Evolutionary conservation across 768 basidiomycete genomes (phyloP), one percentile per base, ranked within the genome.

Genomic region (Leccinum sublutescens): DNA sequence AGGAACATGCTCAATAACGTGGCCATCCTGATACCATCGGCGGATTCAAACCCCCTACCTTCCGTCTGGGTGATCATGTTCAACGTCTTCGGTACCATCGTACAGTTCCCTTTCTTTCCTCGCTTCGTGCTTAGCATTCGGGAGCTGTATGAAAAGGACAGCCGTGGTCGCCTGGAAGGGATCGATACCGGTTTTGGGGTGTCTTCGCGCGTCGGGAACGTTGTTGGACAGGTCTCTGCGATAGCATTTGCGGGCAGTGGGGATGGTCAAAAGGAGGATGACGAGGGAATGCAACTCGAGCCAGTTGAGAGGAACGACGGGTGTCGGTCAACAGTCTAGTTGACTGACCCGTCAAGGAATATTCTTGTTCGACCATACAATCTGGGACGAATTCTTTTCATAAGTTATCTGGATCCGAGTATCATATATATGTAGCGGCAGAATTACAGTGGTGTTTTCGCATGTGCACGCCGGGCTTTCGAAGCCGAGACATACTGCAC

Each of bases 321-420:
- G 38, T 17, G 38, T 40, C 17, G 15, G 9, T 6, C 31, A 10
- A 31, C 17, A 10, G 17, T 40, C 40, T 40, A 40, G 40, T n/a
- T 40, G 40, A n/a, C 9, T 4, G 29, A 29, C 29, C 27, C 29
- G 38, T 40, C 38, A 4, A 17, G 38, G 38, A 17, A 38, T 40
- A 7, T 4, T 40, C 17, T 36, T 40, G 38, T 40, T 40, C 38
- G 38, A n/a, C 14, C 17, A n/a, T n/a, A 10, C 17, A 2, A 40
- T 40, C 17, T 40, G 40, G 17, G 38, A 38, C 9, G 40, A n/a
- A n/a, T 0, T 0, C 9, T n/a, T 40, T 40, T 10, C 17, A 5
- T 9, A 5, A 33, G 0, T 33, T 33, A n/a, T 40, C 8, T 40
- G 40, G 8, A 38, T 38, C 8, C 8, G 76, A 10, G 10, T 31